Conservation (phyloP, 2,329 filamentous ascomycete genomes). For the Zymoseptoria ardabiliae region DNA sequence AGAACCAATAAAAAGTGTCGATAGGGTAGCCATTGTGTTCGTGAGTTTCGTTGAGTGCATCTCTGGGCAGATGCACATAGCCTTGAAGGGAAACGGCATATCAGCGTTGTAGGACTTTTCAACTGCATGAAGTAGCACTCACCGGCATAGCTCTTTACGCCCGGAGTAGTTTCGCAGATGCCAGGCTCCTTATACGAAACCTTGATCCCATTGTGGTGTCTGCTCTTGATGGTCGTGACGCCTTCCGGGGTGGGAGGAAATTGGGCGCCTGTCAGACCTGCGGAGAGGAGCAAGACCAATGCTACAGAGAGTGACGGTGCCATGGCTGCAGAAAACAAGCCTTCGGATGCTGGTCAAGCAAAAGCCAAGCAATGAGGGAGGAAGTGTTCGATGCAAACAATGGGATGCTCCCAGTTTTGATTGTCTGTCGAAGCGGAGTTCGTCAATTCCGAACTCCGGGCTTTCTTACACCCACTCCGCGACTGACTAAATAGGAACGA, state of each 20-base stretch:
- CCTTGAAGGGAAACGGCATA: constrained; percentile 23
- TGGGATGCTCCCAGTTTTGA: not conserved
- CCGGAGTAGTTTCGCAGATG: constrained; percentile 47
- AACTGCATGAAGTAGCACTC: not conserved
- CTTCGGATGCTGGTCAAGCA: not conserved
- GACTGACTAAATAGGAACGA: not conserved
- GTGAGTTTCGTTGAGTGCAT: constrained; percentile 23
- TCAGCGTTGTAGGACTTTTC: not conserved
- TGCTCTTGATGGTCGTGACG: constrained; percentile 36
- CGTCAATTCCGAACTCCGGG: not conserved
- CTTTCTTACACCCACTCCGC: not conserved
- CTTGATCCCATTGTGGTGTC: constrained; percentile 36
- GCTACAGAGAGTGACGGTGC: not conserved
- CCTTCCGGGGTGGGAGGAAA: constrained; percentile 18
- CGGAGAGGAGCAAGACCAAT: not conserved
- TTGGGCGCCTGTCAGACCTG: constrained; percentile 6
- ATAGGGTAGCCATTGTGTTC: constrained; percentile 39
- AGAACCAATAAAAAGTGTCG: constrained; percentile 56
- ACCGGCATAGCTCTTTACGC: constrained; percentile 41
- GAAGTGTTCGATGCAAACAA: not conserved
- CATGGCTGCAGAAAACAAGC: not conserved
- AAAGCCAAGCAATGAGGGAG: not conserved
- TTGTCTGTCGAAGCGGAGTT: not conserved
- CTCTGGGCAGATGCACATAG: constrained; percentile 28
- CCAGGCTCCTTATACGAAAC: constrained; percentile 48